Evolutionary conservation across 352 stramenopile genomes (phyloP).

Genomic region (Globisporangium spinosum): DNA sequence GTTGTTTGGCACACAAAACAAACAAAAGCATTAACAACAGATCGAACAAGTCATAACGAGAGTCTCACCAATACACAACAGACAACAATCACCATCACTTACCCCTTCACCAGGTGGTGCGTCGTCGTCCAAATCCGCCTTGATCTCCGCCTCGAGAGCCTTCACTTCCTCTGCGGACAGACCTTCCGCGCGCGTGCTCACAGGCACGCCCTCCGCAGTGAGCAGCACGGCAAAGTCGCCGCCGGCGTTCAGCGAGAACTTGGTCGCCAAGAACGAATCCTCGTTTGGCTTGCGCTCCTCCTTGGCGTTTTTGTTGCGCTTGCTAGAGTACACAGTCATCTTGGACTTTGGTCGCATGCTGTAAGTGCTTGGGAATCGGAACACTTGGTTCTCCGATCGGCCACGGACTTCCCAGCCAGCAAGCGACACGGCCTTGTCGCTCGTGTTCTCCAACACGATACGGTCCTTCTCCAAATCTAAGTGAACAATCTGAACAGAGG

Average conservation of each 20-base stretch:
- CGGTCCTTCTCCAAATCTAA: constrained; percentile 74
- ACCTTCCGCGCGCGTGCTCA: constrained; percentile 63
- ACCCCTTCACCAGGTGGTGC: constrained; percentile 47
- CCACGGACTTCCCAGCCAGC: constrained; percentile 66
- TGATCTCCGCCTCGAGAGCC: constrained; percentile 50
- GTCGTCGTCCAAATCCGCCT: constrained; percentile 49
- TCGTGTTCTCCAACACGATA: constrained; percentile 75
- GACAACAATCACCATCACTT: constrained; percentile 21
- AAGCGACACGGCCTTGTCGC: constrained; percentile 50
- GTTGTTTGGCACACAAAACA: not conserved
- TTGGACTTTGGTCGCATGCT: constrained; percentile 64
- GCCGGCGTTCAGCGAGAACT: constrained; percentile 68
- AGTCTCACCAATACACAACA: not conserved
- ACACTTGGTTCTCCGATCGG: constrained; percentile 54
- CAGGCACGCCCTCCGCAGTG: constrained; percentile 60
- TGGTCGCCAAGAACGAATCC: constrained; percentile 75
- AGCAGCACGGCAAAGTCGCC: constrained; percentile 67
- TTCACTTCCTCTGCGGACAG: constrained; percentile 57
- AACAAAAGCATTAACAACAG: not conserved
- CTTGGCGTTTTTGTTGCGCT: constrained; percentile 76
- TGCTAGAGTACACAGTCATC: constrained; percentile 75
- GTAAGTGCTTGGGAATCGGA: constrained; percentile 67
- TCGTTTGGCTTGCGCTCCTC: constrained; percentile 67
- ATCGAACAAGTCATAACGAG: not conserved
- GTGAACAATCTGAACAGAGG: constrained; percentile 52